phyloP scores from a whole-genome alignment of 1,284 basidiomycete genomes.

The Ceratobasidium papillatum region DNA sequence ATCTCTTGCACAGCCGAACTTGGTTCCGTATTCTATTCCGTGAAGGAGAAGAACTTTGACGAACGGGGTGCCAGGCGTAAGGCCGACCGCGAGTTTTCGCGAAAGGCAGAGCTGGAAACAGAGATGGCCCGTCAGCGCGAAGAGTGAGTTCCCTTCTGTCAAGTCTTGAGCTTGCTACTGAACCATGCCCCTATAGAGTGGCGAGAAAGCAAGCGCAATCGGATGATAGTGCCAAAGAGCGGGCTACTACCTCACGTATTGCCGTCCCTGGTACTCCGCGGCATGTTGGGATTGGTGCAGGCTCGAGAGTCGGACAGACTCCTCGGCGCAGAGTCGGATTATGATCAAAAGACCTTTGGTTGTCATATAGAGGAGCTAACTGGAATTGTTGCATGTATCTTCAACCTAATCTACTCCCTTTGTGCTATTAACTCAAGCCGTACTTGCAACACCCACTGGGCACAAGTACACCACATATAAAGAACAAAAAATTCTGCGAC shows the following conservation, averaged over 20 bases:
- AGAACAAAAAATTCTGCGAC: too few species aligned
- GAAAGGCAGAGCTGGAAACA: conserved; percentile 86
- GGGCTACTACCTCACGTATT: conserved; percentile 68
- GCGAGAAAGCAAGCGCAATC: conserved; percentile 73
- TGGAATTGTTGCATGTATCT: neutral
- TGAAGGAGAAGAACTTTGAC: conserved; percentile 95
- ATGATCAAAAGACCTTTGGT: neutral
- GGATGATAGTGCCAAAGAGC: conserved; percentile 66
- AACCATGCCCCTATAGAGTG: conserved; percentile 55
- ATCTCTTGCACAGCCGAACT: conserved; percentile 68
- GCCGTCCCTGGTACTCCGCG: conserved; percentile 83
- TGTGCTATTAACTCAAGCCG: neutral
- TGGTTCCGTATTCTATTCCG: conserved; percentile 93
- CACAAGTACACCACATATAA: too few species aligned
- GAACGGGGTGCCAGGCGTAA: conserved; percentile 75
- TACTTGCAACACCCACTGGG: neutral
- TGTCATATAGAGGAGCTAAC: neutral
- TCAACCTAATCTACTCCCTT: neutral
- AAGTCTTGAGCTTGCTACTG: conserved; percentile 26
- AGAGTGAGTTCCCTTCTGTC: conserved; percentile 66
- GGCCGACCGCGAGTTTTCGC: conserved; percentile 88
- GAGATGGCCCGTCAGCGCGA: conserved; percentile 89
- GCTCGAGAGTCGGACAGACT: conserved; percentile 63
- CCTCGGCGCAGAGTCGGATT: conserved; percentile 55
- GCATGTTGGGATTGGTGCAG: conserved; percentile 65